Conservation (phyloP, 495 filamentous ascomycete species). For the Amphirosellinia nigrospora region DNA sequence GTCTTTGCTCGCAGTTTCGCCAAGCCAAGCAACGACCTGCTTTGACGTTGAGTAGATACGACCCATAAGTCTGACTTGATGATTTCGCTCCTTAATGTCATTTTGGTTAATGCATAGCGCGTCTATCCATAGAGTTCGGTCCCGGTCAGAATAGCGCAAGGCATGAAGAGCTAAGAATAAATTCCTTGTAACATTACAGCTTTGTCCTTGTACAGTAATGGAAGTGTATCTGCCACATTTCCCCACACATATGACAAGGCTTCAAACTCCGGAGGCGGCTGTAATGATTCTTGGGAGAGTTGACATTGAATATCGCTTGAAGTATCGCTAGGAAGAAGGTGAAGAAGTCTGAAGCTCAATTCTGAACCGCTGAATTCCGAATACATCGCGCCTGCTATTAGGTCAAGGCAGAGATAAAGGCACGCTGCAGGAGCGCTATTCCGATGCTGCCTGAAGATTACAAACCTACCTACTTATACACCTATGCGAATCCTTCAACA, state of each 20-base stretch:
- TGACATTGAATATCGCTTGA: not conserved
- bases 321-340: not conserved
- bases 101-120: not conserved
- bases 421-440: no score
- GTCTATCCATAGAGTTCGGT: not conserved
- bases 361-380: not conserved
- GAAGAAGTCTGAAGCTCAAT: not conserved
- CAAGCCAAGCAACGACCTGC: not conserved
- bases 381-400: no score
- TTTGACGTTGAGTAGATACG: not conserved
- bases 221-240: not conserved
- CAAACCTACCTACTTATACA: no score
- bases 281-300: not conserved
- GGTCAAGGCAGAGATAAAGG: no score
- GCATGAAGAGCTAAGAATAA: not conserved
- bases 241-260: not conserved
- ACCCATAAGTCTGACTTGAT: not conserved
- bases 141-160: not conserved
- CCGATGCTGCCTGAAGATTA: no score
- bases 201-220: not conserved
- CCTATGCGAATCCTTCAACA: no score
- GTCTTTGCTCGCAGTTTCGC: not conserved
- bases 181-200: not conserved
- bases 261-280: not conserved
- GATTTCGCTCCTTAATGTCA: not conserved